A percentile compares a stretch with the other conserved stretches of the same genome.
Conservation (phyloP, 2,329 filamentous ascomycete genomes). For the Mycosphaerella sp. region DNA sequence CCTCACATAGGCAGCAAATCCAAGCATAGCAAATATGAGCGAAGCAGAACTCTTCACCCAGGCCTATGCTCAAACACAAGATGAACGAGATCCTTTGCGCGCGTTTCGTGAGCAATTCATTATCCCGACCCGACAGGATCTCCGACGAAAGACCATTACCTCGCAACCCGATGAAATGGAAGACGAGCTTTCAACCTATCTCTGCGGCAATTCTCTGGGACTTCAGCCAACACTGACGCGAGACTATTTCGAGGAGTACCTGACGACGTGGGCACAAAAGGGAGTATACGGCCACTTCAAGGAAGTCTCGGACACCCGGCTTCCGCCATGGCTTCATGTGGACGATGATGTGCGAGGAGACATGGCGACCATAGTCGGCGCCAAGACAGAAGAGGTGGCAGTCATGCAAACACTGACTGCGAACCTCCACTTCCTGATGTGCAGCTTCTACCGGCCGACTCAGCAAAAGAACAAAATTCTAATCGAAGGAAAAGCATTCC, state of each 20-base stretch:
- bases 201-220: slow-evolving; percentile 85
- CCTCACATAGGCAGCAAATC: too few relatives aligned
- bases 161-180: slow-evolving; percentile 19
- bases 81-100: slow-evolving; percentile 36
- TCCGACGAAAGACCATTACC: slow-evolving; percentile 56
- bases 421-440: slow-evolving; percentile 76
- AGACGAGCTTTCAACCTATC: slow-evolving; percentile 58
- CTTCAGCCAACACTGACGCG: slow-evolving; percentile 67
- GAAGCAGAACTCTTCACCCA: slow-evolving; percentile 10
- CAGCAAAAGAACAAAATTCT: slow-evolving; percentile 67
- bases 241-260: slow-evolving; percentile 61
- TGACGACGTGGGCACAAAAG: slow-evolving; percentile 77
- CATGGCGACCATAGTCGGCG: slow-evolving; percentile 69
- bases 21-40: slow-evolving; percentile 9
- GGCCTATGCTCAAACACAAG: slow-evolving; percentile 26
- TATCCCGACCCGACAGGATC: slow-evolving; percentile 66
- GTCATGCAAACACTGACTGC: slow-evolving; percentile 82
- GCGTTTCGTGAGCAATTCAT: slow-evolving; percentile 60
- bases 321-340: slow-evolving; percentile 70
- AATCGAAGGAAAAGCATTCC: slow-evolving; percentile 84
- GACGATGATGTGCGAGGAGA: slow-evolving; percentile 66
- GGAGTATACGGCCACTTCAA: slow-evolving; percentile 81
- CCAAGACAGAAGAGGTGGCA: slow-evolving; percentile 65
- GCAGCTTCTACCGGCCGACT: slow-evolving; percentile 72
- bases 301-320: slow-evolving; percentile 58